Percentiles rank a stretch among this genome's conserved stretches.
Evolutionary conservation across 345 rosid genomes (phyloP).

Genomic region (Melaleuca quinquenervia): DNA sequence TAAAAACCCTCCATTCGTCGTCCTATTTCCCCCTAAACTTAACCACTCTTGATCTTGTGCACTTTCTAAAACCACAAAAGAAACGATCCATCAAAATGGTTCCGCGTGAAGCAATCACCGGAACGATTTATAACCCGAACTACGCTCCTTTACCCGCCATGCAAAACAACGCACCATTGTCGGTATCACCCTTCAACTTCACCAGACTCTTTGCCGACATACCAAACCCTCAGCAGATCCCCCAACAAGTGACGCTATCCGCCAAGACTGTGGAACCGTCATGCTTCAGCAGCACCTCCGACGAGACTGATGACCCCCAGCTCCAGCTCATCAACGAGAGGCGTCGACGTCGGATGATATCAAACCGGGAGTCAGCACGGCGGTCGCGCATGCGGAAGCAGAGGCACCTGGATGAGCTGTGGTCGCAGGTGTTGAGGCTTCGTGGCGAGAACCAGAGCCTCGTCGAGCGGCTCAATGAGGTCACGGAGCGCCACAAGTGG

Average conservation of each 20-base stretch:
- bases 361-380: conserved; percentile 93
- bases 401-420: conserved; percentile 89
- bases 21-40: conserved; percentile 13
- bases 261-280: conserved; percentile 14
- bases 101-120: conserved; percentile 28
- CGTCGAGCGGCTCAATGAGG: conserved; percentile 53
- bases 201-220: conserved; percentile 23
- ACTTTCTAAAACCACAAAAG: conserved; percentile 1
- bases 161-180: neutral
- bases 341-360: conserved; percentile 89
- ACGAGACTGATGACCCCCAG: conserved; percentile 62
- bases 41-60: conserved; percentile 3
- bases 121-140: neutral
- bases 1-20: conserved; percentile 28
- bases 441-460: conserved; percentile 60
- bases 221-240: conserved; percentile 19
- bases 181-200: conserved; percentile 37
- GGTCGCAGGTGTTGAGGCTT: conserved; percentile 77
- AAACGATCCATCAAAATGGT: conserved; percentile 20
- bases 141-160: neutral
- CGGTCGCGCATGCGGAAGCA: conserved; percentile 97
- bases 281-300: conserved; percentile 62
- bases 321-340: conserved; percentile 60
- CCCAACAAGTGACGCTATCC: conserved; percentile 21
- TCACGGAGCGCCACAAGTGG: conserved; percentile 47